Conservation (phyloP, 2,329 filamentous ascomycete genomes). For the Arthroderma sp. region DNA sequence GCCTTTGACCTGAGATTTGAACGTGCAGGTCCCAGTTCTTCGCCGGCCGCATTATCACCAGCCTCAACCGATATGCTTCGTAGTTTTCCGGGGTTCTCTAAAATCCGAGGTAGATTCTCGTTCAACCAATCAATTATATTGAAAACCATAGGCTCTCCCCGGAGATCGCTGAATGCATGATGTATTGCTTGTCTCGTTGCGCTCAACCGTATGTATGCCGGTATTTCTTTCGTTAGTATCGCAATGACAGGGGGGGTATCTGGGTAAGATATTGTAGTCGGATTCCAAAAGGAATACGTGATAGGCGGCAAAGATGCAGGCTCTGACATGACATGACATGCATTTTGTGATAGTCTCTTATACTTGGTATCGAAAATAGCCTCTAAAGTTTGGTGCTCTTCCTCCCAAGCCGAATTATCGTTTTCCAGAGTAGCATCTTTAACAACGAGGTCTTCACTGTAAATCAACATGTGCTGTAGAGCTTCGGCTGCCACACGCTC, state of each 20-base stretch:
- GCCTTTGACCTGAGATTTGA: conserved; percentile 26
- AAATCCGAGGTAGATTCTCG: conserved; percentile 65
- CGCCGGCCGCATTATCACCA: conserved; percentile 49
- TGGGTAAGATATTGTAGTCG: conserved; percentile 56
- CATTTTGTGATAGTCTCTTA: conserved; percentile 45
- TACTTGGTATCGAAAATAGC: conserved; percentile 75
- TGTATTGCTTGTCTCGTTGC: conserved; percentile 65
- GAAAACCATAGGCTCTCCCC: conserved; percentile 84
- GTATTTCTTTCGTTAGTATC: conserved; percentile 55
- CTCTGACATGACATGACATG: conserved; percentile 60
- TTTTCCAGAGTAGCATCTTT: conserved; percentile 23
- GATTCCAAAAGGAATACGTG: conserved; percentile 55
- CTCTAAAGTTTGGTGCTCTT: conserved; percentile 72
- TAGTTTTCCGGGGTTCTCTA: conserved; percentile 71
- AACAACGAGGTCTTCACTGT: conserved; percentile 24
- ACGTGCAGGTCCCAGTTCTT: conserved; percentile 16
- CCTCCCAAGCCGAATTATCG: conserved; percentile 58
- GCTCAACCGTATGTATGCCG: conserved; percentile 86
- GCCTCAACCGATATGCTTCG: conserved; percentile 72
- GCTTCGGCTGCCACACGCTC: conserved; percentile 66
- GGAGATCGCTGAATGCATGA: conserved; percentile 56
- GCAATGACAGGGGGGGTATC: conserved; percentile 54
- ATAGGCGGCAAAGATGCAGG: conserved; percentile 35
- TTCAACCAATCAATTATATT: conserved; percentile 87
- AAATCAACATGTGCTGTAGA: conserved; percentile 60